phyloP scores from a whole-genome alignment of 176 grass and related monocot genomes.

The Avena atlantica region DNA sequence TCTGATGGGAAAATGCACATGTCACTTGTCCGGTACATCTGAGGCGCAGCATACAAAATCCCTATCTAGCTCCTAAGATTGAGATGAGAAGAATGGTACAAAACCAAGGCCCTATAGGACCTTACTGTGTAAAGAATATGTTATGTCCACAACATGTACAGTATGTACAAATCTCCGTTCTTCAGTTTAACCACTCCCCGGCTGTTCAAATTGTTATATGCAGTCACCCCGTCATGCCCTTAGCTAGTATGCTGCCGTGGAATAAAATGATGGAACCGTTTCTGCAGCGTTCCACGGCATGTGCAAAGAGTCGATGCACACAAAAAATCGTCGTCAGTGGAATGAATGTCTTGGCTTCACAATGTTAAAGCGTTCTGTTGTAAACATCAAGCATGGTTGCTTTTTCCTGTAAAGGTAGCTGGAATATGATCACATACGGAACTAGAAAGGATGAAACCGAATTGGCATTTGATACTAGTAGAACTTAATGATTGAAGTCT shows the following conservation, averaged over 20 bases:
- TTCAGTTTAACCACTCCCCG: not conserved
- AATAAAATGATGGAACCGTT: conserved; percentile 45
- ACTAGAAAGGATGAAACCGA: conserved; percentile 21
- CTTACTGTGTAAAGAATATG: conserved; percentile 53
- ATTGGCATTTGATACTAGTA: not conserved
- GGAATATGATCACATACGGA: conserved; percentile 48
- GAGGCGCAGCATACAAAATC: conserved; percentile 39
- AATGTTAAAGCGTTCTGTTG: conserved; percentile 67
- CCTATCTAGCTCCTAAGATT: conserved; percentile 45
- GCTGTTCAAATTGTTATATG: conserved; percentile 30
- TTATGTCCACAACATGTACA: conserved; percentile 54
- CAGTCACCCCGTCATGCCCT: conserved; percentile 33
- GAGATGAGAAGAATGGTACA: conserved; percentile 50
- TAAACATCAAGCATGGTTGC: conserved; percentile 69
- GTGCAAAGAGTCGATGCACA: conserved; percentile 38
- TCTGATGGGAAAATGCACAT: not conserved
- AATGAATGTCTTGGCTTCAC: conserved; percentile 41
- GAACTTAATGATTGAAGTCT: conserved; percentile 22
- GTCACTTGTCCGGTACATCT: conserved; percentile 16
- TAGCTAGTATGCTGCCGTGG: not conserved
- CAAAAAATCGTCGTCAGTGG: conserved; percentile 49
- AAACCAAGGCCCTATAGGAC: conserved; percentile 40
- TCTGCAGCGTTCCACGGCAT: conserved; percentile 35
- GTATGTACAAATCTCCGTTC: conserved; percentile 45
- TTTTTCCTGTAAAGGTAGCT: conserved; percentile 77